Evolutionary conservation across 2,329 filamentous ascomycete genomes (phyloP).

Genomic region (Neopestalotiopsis sp.): DNA sequence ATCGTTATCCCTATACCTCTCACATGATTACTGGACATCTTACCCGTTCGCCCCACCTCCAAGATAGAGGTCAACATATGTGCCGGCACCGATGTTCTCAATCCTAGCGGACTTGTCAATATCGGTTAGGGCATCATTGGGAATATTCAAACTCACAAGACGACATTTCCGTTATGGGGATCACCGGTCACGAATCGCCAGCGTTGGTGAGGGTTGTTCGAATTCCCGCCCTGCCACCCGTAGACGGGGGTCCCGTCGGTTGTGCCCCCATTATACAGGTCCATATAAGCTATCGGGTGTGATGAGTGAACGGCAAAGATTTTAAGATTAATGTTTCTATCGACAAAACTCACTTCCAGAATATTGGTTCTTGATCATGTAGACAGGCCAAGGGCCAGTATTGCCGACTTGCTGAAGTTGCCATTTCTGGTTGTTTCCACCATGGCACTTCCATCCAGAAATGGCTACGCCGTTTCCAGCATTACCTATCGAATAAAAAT

Average conservation of each 20-base stretch:
- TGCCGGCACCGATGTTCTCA: background rate
- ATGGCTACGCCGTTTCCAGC: background rate
- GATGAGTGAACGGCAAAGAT: background rate
- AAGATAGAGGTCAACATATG: background rate
- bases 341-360: background rate
- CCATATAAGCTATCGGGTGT: background rate
- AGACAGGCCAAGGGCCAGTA: slow-evolving; percentile 3
- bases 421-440: background rate
- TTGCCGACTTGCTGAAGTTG: background rate
- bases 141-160: background rate
- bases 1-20: background rate
- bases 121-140: background rate
- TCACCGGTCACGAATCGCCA: slow-evolving; percentile 1
- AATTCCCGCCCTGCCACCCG: background rate
- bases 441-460: background rate
- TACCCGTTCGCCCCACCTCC: background rate
- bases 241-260: background rate
- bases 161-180: background rate
- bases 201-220: background rate
- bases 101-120: background rate
- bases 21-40: background rate
- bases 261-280: background rate
- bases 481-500: background rate
- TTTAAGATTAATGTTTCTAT: too few relatives aligned
- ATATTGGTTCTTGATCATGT: slow-evolving; percentile 2